These are phyloP conservation scores for Candida krabiensis DNA, from an alignment of 805 yeast genomes.

Conservation along the genomic window DNA sequence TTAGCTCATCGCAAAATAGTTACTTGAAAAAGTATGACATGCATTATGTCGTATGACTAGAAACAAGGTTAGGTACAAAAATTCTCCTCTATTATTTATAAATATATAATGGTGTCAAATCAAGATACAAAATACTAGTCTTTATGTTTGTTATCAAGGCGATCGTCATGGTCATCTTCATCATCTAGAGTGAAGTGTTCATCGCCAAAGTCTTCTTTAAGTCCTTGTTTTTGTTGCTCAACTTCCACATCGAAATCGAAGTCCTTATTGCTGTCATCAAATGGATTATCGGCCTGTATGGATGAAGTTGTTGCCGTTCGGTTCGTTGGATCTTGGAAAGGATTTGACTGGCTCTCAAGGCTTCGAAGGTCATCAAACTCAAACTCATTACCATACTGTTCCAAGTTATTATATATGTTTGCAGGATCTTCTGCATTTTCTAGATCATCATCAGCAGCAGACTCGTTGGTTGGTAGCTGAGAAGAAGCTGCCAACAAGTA, in stretches of 20 bases:
- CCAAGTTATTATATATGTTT: slow-evolving; percentile 28
- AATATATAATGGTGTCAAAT: too few relatives aligned
- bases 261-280: slow-evolving; percentile 27
- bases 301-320: slow-evolving; percentile 1
- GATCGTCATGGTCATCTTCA: slow-evolving; percentile 29
- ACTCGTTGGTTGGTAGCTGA: slow-evolving; percentile 72
- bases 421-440: slow-evolving; percentile 24
- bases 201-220: slow-evolving; percentile 15
- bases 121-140: too few relatives aligned
- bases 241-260: slow-evolving; percentile 32
- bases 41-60: too few relatives aligned
- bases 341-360: slow-evolving; percentile 41
- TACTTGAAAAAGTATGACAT: too few relatives aligned
- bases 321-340: slow-evolving; percentile 25
- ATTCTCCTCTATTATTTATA: background rate
- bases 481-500: slow-evolving; percentile 93
- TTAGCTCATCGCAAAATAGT: too few relatives aligned
- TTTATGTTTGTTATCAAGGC: background rate
- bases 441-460: slow-evolving; percentile 55
- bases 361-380: slow-evolving; percentile 59
- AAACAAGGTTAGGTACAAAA: too few relatives aligned
- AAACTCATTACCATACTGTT: slow-evolving; percentile 51
- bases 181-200: slow-evolving; percentile 31
- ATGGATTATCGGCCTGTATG: slow-evolving; percentile 28
- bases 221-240: slow-evolving; percentile 28